Percentiles rank a stretch among this genome's conserved stretches.
phyloP scores from a whole-genome alignment of 768 basidiomycete genomes.

The Amanita pseudoporphyria region DNA sequence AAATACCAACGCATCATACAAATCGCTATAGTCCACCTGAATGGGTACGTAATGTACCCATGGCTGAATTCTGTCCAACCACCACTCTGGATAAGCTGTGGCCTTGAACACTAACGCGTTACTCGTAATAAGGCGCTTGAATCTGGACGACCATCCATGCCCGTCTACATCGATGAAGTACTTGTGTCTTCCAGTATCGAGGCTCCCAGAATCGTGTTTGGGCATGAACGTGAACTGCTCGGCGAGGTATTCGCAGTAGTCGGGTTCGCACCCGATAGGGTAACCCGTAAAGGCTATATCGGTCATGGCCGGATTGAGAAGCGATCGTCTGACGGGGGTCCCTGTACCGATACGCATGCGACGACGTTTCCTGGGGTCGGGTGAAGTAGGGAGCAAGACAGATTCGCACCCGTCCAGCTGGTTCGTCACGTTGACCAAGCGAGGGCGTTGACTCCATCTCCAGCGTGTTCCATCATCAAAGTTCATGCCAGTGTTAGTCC shows the following conservation, averaged over 20 bases:
- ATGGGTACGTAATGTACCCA: constrained; percentile 69
- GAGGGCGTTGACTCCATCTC: constrained; percentile 35
- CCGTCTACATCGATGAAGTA: constrained; percentile 53
- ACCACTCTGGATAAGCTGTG: constrained; percentile 66
- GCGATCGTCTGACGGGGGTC: constrained; percentile 19
- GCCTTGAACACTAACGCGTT: constrained; percentile 57
- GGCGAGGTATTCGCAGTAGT: constrained; percentile 33
- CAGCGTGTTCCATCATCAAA: constrained; percentile 28
- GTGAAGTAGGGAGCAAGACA: constrained; percentile 22
- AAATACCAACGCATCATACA: constrained; percentile 59
- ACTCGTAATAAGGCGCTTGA: constrained; percentile 47
- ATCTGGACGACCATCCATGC: constrained; percentile 56
- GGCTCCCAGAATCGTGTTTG: constrained; percentile 21
- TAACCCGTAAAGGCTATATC: constrained; percentile 45
- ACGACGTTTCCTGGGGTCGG: background rate
- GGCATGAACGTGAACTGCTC: constrained; percentile 36
- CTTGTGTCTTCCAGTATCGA: constrained; percentile 42
- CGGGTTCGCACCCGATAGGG: constrained; percentile 29
- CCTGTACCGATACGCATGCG: constrained; percentile 22
- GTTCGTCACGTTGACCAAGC: constrained; percentile 30
- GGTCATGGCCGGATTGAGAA: constrained; percentile 38
- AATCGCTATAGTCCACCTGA: constrained; percentile 46
- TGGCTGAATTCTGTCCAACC: constrained; percentile 41
- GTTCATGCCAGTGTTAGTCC: constrained; percentile 55
- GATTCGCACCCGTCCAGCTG: constrained; percentile 22